These are phyloP conservation scores for Mortierella claussenii DNA, from an alignment of 192 early-diverging fungal genomes.

Conservation along the genomic window DNA sequence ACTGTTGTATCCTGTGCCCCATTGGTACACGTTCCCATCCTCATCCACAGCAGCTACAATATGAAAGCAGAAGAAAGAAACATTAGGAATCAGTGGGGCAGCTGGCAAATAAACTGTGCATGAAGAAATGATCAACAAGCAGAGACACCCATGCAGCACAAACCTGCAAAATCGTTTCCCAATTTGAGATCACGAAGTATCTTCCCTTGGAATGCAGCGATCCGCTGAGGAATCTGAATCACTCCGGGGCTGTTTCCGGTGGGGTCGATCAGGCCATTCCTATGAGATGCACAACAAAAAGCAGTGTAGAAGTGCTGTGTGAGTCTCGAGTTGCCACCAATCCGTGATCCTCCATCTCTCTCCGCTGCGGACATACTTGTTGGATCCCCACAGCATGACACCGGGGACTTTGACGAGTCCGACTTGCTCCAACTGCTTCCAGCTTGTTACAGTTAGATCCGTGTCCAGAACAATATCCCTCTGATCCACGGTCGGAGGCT, in stretches of 20 bases:
- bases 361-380: slow-evolving; percentile 24
- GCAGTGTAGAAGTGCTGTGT: too few relatives aligned
- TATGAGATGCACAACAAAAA: too few relatives aligned
- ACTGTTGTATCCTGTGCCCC: slow-evolving; percentile 48
- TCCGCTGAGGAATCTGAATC: slow-evolving; percentile 39
- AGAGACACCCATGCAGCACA: too few relatives aligned
- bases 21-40: slow-evolving; percentile 55
- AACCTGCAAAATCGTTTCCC: slow-evolving; percentile 45
- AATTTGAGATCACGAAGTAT: slow-evolving; percentile 43
- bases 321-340: too few relatives aligned
- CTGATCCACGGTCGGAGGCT: slow-evolving; percentile 24
- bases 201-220: slow-evolving; percentile 30
- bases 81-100: neutral
- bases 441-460: slow-evolving; percentile 44
- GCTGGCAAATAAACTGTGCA: too few relatives aligned
- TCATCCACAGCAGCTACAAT: slow-evolving; percentile 56
- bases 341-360: too few relatives aligned
- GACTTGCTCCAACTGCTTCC: slow-evolving; percentile 49
- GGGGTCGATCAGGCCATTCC: slow-evolving; percentile 38
- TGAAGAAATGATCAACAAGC: too few relatives aligned
- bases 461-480: slow-evolving; percentile 36
- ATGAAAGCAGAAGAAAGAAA: neutral
- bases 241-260: slow-evolving; percentile 43
- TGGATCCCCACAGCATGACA: slow-evolving; percentile 50
- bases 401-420: slow-evolving; percentile 25